These are phyloP conservation scores for Tricholoma flavovirens DNA, from an alignment of 768 basidiomycete species.

Conservation along the genomic window DNA sequence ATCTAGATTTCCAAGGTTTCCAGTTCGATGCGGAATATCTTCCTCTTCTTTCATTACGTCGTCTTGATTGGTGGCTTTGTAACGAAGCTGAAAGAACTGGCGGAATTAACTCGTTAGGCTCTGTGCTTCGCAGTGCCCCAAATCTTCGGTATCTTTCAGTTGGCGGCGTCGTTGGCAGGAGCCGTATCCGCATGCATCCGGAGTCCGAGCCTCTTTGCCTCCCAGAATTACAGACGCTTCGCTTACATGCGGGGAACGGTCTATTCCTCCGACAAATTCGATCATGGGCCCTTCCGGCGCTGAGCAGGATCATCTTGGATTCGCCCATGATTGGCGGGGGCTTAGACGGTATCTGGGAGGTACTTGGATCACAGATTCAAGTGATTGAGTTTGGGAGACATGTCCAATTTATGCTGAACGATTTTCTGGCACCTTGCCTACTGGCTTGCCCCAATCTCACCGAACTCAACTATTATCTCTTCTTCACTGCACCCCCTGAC, in stretches of 20 bases:
- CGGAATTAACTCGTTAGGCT: conserved; percentile 55
- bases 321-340: conserved; percentile 33
- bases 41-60: conserved; percentile 44
- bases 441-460: conserved; percentile 38
- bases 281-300: conserved; percentile 47
- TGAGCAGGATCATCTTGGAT: conserved; percentile 49
- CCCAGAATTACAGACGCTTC: conserved; percentile 46
- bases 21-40: conserved; percentile 47
- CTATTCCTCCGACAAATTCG: conserved; percentile 45
- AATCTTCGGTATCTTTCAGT: conserved; percentile 55
- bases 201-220: conserved; percentile 29
- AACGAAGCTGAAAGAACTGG: conserved; percentile 53
- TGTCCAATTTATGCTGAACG: conserved; percentile 46
- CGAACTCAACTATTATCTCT: conserved; percentile 50
- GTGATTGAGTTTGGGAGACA: conserved; percentile 55
- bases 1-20: conserved; percentile 46
- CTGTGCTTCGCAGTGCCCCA: conserved; percentile 48
- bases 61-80: conserved; percentile 68
- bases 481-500: conserved; percentile 38
- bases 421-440: conserved; percentile 44
- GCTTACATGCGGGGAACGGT: conserved; percentile 43
- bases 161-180: conserved; percentile 37
- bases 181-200: conserved; percentile 15
- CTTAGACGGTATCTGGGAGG: conserved; percentile 42
- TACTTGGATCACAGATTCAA: conserved; percentile 44